A percentile compares a stretch with the other conserved stretches of the same genome.
These are phyloP conservation scores for Spatholobus suberectus DNA, from an alignment of 306 rosid genomes.

Conservation along the genomic window DNA sequence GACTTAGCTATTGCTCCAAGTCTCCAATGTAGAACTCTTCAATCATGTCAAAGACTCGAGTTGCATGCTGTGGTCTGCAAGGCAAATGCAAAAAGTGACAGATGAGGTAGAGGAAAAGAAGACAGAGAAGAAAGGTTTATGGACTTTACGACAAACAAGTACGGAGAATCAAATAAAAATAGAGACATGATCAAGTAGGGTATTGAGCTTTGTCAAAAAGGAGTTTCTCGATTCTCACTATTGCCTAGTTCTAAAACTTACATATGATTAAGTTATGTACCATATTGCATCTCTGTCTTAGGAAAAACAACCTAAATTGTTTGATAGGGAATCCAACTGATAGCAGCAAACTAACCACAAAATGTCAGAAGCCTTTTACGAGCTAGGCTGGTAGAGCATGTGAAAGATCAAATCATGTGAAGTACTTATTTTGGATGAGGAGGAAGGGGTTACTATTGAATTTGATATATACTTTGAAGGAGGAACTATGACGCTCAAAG, in stretches of 20 bases:
- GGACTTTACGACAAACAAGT: constrained; percentile 14
- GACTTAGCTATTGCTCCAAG: constrained; percentile 50
- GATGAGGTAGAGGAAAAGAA: not conserved
- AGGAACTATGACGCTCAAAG: not conserved
- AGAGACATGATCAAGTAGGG: constrained; percentile 1
- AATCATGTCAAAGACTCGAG: constrained; percentile 91
- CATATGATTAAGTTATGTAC: not conserved
- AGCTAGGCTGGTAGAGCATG: not conserved
- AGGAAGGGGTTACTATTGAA: not conserved
- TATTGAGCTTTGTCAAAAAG: not conserved
- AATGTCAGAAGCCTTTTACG: not conserved
- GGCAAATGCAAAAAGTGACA: constrained; percentile 24
- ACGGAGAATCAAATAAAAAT: not conserved
- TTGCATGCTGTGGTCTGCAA: constrained; percentile 92
- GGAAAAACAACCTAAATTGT: not conserved
- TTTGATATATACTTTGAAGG: not conserved
- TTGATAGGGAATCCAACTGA: not conserved
- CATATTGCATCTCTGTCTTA: not conserved
- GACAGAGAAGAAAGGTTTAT: not conserved
- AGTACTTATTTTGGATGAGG: not conserved
- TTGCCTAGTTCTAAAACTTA: not conserved
- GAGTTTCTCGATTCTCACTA: not conserved
- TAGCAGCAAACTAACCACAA: not conserved
- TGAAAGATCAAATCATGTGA: not conserved
- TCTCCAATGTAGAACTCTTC: constrained; percentile 85